These are phyloP conservation scores for Discostella pseudostelligera DNA, from an alignment of 108 stramenopile genomes.

Conservation along the genomic window DNA sequence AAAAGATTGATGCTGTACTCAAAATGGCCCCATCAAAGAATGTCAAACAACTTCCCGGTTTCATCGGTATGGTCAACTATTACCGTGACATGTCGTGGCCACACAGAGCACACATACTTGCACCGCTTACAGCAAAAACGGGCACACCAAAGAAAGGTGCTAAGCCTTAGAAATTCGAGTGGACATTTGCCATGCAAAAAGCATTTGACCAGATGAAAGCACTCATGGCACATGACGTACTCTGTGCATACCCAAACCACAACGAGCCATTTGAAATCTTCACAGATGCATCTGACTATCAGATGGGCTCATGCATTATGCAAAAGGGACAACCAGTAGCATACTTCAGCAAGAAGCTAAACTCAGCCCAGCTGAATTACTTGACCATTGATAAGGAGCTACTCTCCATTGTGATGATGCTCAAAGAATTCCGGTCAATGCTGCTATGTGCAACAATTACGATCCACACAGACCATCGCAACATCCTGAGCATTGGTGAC, in stretches of 20 bases:
- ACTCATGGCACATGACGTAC: slow-evolving; percentile 28
- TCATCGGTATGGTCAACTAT: slow-evolving; percentile 50
- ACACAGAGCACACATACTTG: not conserved
- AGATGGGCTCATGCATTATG: slow-evolving; percentile 40
- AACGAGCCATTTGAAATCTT: slow-evolving; percentile 47
- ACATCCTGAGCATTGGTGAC: slow-evolving; percentile 1
- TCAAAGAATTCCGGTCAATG: slow-evolving; percentile 48
- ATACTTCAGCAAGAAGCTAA: slow-evolving; percentile 43
- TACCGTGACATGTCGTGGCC: slow-evolving; percentile 50
- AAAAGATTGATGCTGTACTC: slow-evolving; percentile 49
- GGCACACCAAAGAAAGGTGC: not conserved
- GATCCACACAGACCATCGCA: slow-evolving; percentile 3
- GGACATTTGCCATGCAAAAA: slow-evolving; percentile 7
- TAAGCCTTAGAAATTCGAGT: not conserved
- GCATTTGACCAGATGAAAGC: slow-evolving; percentile 56
- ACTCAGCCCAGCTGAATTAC: slow-evolving; percentile 42
- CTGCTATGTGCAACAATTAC: not conserved
- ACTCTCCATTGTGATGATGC: slow-evolving; percentile 33
- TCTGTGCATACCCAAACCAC: slow-evolving; percentile 45
- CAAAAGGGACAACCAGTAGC: slow-evolving; percentile 51
- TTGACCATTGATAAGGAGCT: slow-evolving; percentile 50
- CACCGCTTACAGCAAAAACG: slow-evolving; percentile 1
- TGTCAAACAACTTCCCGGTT: slow-evolving; percentile 36
- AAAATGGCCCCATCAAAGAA: slow-evolving; percentile 25
- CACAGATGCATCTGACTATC: slow-evolving; percentile 50